Conservation (phyloP, 2,329 filamentous ascomycete genomes). For the Magnaporthiopsis poae region DNA sequence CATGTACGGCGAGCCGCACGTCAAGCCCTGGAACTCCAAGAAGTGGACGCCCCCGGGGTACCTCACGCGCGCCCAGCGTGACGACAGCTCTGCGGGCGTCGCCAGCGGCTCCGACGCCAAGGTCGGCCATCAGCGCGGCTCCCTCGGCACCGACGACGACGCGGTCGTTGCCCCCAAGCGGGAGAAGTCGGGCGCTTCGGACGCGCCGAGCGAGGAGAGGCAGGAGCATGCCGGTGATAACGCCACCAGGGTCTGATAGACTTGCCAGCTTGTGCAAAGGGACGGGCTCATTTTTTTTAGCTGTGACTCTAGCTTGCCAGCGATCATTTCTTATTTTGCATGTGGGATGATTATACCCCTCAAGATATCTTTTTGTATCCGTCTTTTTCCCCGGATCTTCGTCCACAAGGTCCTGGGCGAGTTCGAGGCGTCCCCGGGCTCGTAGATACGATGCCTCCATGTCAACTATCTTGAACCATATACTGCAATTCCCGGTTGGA, state of each 20-base stretch:
- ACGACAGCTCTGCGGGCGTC: background rate
- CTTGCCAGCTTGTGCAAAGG: background rate
- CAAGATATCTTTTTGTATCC: background rate
- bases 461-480: no score
- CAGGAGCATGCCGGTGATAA: background rate
- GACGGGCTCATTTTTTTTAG: background rate
- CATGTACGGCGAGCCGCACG: slow-evolving; percentile 49
- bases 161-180: background rate
- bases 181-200: background rate
- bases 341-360: background rate
- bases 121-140: background rate
- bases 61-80: slow-evolving; percentile 2
- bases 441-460: no score
- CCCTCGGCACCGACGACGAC: slow-evolving; percentile 5
- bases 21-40: slow-evolving; percentile 7
- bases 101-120: background rate
- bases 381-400: background rate
- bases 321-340: background rate
- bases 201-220: background rate
- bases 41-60: slow-evolving; percentile 8
- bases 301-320: background rate
- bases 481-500: no score
- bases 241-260: background rate
- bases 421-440: no score
- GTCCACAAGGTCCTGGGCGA: background rate